phyloP scores from a whole-genome alignment of 2,329 filamentous ascomycete genomes.

The Dryadomyces quercus-mongolicae region DNA sequence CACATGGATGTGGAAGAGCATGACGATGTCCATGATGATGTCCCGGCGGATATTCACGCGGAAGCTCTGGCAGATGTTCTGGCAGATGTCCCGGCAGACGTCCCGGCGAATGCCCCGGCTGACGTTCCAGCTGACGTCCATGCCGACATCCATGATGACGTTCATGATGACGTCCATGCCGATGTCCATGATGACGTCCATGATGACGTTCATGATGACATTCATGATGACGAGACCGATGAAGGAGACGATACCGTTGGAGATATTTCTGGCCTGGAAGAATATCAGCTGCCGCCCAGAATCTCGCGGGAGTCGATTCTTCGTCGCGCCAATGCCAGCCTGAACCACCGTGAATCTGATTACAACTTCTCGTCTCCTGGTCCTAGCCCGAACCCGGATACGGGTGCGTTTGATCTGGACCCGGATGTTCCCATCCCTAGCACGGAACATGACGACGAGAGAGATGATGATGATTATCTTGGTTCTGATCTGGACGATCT shows the following conservation, averaged over 20 bases:
- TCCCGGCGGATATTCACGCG: too few relatives aligned
- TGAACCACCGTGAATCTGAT: slow-evolving; percentile 46
- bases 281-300: slow-evolving; percentile 57
- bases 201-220: neutral
- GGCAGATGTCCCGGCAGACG: too few relatives aligned
- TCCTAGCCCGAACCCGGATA: slow-evolving; percentile 45
- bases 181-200: neutral
- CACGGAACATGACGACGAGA: slow-evolving; percentile 41
- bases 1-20: slow-evolving; percentile 3
- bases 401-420: slow-evolving; percentile 50
- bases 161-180: too few relatives aligned
- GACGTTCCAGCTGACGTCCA: too few relatives aligned
- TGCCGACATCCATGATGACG: too few relatives aligned
- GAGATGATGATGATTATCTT: slow-evolving; percentile 20
- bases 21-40: too few relatives aligned
- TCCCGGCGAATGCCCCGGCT: too few relatives aligned
- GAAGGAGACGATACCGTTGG: slow-evolving; percentile 49
- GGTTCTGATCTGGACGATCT: slow-evolving; percentile 25
- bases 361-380: slow-evolving; percentile 52
- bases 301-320: slow-evolving; percentile 93
- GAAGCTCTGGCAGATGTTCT: too few relatives aligned
- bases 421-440: slow-evolving; percentile 86
- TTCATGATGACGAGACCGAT: slow-evolving; percentile 22
- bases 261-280: slow-evolving; percentile 46
- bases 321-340: slow-evolving; percentile 64